Evolutionary conservation across 441 rosid species (phyloP).

Genomic region (Corymbia calophylla): DNA sequence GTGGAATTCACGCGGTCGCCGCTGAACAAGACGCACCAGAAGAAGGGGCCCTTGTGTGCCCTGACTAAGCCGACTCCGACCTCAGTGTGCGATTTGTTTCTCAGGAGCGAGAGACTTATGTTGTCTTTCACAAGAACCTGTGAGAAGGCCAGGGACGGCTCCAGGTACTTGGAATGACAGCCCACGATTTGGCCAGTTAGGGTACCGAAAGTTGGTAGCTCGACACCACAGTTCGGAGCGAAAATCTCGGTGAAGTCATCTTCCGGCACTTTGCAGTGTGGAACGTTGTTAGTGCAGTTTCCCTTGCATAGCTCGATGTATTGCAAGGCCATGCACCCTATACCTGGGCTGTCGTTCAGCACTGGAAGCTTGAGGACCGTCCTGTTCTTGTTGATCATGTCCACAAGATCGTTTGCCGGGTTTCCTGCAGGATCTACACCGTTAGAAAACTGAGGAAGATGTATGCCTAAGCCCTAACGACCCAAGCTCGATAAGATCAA

Average conservation of each 20-base stretch:
- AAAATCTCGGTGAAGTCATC: constrained; percentile 75
- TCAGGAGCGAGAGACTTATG: constrained; percentile 32
- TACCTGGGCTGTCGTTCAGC: constrained; percentile 72
- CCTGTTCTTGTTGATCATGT: constrained; percentile 63
- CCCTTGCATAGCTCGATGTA: constrained; percentile 65
- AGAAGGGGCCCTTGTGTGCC: constrained; percentile 51
- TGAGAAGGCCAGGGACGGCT: constrained; percentile 53
- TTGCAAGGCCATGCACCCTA: constrained; percentile 88
- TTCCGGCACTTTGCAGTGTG: constrained; percentile 60
- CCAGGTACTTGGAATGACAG: constrained; percentile 52
- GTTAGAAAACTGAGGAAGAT: not conserved
- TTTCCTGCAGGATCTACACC: constrained; percentile 32
- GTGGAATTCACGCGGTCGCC: constrained; percentile 47
- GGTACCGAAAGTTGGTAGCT: constrained; percentile 65
- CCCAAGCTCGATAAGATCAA: not conserved
- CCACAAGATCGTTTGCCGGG: constrained; percentile 70
- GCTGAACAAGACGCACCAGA: constrained; percentile 70
- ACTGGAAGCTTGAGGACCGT: constrained; percentile 43
- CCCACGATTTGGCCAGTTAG: constrained; percentile 71
- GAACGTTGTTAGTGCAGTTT: constrained; percentile 50
- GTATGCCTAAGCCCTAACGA: not conserved
- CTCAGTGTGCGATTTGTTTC: constrained; percentile 53
- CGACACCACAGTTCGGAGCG: constrained; percentile 81
- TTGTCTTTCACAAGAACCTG: constrained; percentile 51
- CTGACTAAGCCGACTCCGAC: constrained; percentile 75